Evolutionary conservation across 2,329 filamentous ascomycete species (phyloP).

Genomic region (Aspergillus niger): DNA sequence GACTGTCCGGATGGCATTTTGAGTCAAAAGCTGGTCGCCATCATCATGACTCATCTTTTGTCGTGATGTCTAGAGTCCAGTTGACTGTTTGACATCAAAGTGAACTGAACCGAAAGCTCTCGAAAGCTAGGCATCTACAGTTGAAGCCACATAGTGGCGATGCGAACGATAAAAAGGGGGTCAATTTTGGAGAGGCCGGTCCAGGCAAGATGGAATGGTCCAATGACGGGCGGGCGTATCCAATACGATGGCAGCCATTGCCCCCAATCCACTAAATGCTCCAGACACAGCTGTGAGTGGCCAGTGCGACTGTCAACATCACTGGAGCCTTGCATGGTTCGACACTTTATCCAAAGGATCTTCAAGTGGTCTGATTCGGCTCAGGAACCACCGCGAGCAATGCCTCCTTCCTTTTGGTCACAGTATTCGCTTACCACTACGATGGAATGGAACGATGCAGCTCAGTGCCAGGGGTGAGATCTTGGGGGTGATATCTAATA

Average conservation of each 20-base stretch:
- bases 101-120: not conserved
- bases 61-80: not conserved
- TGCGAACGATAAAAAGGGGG: not conserved
- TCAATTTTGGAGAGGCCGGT: not conserved
- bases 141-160: not conserved
- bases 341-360: not conserved
- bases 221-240: constrained; percentile 2
- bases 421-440: not conserved
- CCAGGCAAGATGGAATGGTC: not conserved
- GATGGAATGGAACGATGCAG: not conserved
- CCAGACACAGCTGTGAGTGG: not conserved
- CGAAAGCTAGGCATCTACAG: not conserved
- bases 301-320: not conserved
- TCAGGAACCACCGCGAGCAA: not conserved
- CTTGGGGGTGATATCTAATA: not conserved
- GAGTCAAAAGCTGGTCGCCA: constrained; percentile 1
- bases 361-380: constrained; percentile 9
- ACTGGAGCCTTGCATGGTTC: not conserved
- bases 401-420: no score
- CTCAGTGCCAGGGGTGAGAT: not conserved
- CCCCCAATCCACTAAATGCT: not conserved
- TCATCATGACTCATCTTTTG: constrained; percentile 8
- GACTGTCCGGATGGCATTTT: not conserved
- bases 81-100: not conserved
- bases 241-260: constrained; percentile 3